Base-by-base conservation (phyloP, 2,329 filamentous ascomycete species). In the Talaromyces rugulosus region DNA sequence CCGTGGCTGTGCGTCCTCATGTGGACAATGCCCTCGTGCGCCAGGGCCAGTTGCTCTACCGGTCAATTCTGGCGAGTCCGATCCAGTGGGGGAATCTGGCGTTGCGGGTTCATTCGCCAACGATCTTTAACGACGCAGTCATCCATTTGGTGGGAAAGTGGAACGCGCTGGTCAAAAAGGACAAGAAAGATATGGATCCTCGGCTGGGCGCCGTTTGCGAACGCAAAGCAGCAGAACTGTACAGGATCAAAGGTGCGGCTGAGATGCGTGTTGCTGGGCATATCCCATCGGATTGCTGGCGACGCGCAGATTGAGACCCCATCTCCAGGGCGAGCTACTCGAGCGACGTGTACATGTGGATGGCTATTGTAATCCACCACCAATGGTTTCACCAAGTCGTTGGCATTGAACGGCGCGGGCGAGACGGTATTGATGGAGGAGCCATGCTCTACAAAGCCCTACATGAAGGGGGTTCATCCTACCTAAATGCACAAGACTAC, bases 271-370 rank as follows among this genome's bases (percentile, higher is more conserved):
- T 74, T 30, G 60, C 69, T 8, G 69, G 71, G 4, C 65, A 72
- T 64, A 67, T 70, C 51, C 72, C 72, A 6, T 34, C 77, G 78
- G 65, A 82, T 78, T 74, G 77, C 75, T 59, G 65, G 63, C 59
- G 72, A 64, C 42, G 68, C 27, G 72, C 67, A 5, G 66, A 63
- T 42, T 42, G 36, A 16, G 70, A 74, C 60, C 70, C 71, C 23
- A 72, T 74, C 44, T 70, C 72, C 57, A 78, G 80, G 36, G 75
- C 77, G 52, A 71, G 72, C 16, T 83, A 82, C 64, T 70, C 74
- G 23, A 78, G 75, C 62, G 79, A 83, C 63, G 80, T 84, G 62
- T 75, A 82, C 63, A 73, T 79, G 65, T 84, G 82, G 82, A 80
- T 83, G 70, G 77, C 77, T 4, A 70, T 83, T 7, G 68, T 66